Conservation (phyloP, 768 basidiomycete genomes). For the Suillus ampliporus region DNA sequence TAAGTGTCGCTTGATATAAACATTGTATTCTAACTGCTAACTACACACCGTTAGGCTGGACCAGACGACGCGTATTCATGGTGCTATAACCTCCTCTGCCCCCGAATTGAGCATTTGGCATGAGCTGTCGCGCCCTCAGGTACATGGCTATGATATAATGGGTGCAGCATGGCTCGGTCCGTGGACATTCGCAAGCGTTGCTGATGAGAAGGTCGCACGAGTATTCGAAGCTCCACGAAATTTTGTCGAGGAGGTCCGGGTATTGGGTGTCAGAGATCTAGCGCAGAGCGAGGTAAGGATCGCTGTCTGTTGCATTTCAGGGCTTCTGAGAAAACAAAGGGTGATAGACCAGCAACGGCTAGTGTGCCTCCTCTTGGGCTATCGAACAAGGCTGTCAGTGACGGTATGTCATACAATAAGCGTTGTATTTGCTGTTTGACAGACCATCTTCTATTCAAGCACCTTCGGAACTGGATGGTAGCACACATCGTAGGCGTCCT, state of each 20-base stretch:
- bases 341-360: slow-evolving; percentile 73
- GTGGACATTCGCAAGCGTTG: slow-evolving; percentile 85
- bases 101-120: slow-evolving; percentile 61
- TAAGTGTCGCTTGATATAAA: slow-evolving; percentile 40
- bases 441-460: slow-evolving; percentile 17
- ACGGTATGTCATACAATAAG: slow-evolving; percentile 49
- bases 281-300: slow-evolving; percentile 54
- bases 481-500: slow-evolving; percentile 49
- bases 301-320: background rate
- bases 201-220: slow-evolving; percentile 95
- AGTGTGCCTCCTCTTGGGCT: slow-evolving; percentile 92
- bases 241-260: slow-evolving; percentile 72
- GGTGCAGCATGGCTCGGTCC: slow-evolving; percentile 77
- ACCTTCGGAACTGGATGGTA: slow-evolving; percentile 23
- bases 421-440: background rate
- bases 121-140: slow-evolving; percentile 91
- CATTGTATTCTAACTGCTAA: background rate
- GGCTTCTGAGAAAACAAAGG: slow-evolving; percentile 42
- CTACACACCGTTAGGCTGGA: slow-evolving; percentile 62
- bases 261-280: slow-evolving; percentile 53
- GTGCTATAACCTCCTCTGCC: slow-evolving; percentile 44
- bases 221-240: slow-evolving; percentile 90
- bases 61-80: slow-evolving; percentile 92
- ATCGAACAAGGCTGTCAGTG: slow-evolving; percentile 89
- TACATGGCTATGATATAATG: slow-evolving; percentile 95